phyloP scores from a whole-genome alignment of 768 basidiomycete species.

The Suillus paluster region DNA sequence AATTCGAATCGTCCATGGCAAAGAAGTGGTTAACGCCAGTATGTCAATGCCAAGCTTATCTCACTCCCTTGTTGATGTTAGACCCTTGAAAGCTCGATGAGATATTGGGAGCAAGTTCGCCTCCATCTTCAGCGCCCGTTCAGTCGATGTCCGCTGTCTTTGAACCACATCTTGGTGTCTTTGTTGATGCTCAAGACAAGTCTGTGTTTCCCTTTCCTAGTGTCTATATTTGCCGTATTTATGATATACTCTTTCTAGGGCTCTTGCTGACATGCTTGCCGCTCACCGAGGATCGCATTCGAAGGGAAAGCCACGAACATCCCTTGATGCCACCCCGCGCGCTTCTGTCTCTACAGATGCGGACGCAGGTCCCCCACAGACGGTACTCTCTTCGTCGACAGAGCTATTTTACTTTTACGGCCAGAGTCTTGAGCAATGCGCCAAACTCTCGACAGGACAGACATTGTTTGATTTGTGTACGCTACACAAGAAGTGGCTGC shows the following conservation, averaged over 20 bases:
- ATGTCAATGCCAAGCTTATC: slow-evolving; percentile 19
- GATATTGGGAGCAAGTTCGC: slow-evolving; percentile 59
- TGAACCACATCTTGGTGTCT: slow-evolving; percentile 90
- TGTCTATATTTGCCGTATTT: background rate
- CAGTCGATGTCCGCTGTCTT: slow-evolving; percentile 88
- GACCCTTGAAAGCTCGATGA: slow-evolving; percentile 55
- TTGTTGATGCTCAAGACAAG: slow-evolving; percentile 97
- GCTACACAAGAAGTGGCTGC: slow-evolving; percentile 92
- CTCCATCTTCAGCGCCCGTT: slow-evolving; percentile 51
- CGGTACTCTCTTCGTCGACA: slow-evolving; percentile 90
- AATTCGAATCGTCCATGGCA: slow-evolving; percentile 83
- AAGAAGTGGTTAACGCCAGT: slow-evolving; percentile 85
- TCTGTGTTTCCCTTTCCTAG: slow-evolving; percentile 44
- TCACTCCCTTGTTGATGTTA: background rate
- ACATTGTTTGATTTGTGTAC: slow-evolving; percentile 80
- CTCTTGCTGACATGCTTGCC: slow-evolving; percentile 88
- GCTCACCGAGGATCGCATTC: slow-evolving; percentile 63
- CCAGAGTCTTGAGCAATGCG: slow-evolving; percentile 93
- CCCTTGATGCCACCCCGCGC: slow-evolving; percentile 60
- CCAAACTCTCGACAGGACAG: slow-evolving; percentile 84
- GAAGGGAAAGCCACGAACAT: slow-evolving; percentile 56
- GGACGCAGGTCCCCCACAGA: slow-evolving; percentile 52
- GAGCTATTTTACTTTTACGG: slow-evolving; percentile 98
- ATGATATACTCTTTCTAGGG: slow-evolving; percentile 56
- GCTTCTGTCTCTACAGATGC: slow-evolving; percentile 45